These are phyloP conservation scores for Eragrostis tef DNA, from an alignment of 202 grass and related monocot species.

Conservation along the genomic window DNA sequence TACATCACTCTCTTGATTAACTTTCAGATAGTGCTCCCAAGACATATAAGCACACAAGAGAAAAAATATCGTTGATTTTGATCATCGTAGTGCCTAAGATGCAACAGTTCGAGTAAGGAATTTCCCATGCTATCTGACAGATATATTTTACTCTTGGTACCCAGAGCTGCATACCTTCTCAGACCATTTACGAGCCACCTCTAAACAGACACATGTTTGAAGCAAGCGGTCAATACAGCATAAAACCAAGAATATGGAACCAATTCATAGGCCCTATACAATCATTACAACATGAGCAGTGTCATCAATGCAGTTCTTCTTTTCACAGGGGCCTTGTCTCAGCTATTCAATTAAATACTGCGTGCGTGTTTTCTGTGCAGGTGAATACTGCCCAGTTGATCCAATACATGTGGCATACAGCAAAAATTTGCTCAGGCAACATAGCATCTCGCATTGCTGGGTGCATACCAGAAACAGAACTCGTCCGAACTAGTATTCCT, in stretches of 20 bases:
- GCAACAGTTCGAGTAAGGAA: background rate
- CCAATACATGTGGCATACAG: background rate
- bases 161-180: background rate
- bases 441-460: slow-evolving; percentile 1
- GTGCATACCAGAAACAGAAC: background rate
- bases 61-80: background rate
- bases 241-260: background rate
- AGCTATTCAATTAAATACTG: background rate
- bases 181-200: background rate
- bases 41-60: background rate
- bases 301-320: background rate
- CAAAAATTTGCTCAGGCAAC: background rate
- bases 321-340: background rate
- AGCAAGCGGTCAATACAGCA: background rate
- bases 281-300: background rate
- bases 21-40: slow-evolving; percentile 1
- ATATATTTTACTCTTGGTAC: background rate
- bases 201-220: background rate
- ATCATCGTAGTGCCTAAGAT: background rate
- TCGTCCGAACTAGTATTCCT: slow-evolving; percentile 8
- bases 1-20: slow-evolving; percentile 1
- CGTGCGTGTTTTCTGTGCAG: background rate
- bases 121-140: background rate
- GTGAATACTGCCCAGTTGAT: background rate
- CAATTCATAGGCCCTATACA: background rate